Percentiles rank a stretch among this genome's conserved stretches.
Evolutionary conservation across 2,329 filamentous ascomycete genomes (phyloP).

Genomic region (Parascedosporium putredinis): DNA sequence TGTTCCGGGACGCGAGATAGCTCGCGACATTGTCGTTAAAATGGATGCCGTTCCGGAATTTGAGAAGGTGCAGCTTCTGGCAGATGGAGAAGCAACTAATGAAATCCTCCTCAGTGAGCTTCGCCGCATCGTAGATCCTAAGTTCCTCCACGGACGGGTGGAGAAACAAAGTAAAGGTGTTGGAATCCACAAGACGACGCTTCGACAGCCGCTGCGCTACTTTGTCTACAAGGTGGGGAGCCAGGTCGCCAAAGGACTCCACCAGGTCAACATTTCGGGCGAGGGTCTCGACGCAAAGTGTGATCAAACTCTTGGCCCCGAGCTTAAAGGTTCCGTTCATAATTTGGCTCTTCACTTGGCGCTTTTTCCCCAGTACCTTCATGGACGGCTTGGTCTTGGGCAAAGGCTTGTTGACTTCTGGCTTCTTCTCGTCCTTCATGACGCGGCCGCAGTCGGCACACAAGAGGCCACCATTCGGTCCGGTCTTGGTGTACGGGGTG

Average conservation of each 20-base stretch:
- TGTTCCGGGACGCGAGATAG: conserved; percentile 65
- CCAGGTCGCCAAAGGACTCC: conserved; percentile 51
- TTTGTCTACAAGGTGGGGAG: conserved; percentile 43
- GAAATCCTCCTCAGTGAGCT: conserved; percentile 66
- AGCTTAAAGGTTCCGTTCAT: conserved; percentile 61
- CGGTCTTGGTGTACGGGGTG: conserved; percentile 75
- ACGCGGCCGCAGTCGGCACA: conserved; percentile 75
- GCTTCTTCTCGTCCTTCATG: conserved; percentile 50
- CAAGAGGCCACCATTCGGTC: conserved; percentile 74
- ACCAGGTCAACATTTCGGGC: conserved; percentile 53
- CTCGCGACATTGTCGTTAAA: conserved; percentile 79
- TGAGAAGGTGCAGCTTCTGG: conserved; percentile 57
- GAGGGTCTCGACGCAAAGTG: conserved; percentile 51
- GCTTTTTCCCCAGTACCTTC: conserved; percentile 22
- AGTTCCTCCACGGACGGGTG: conserved; percentile 40
- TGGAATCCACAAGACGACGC: conserved; percentile 41
- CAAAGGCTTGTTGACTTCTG: conserved; percentile 17
- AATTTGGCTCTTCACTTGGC: conserved; percentile 62
- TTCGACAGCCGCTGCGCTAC: conserved; percentile 52
- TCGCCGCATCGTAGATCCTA: conserved; percentile 48
- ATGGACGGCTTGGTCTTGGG: conserved; percentile 36
- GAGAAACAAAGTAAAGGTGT: conserved; percentile 47
- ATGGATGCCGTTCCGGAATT: conserved; percentile 77
- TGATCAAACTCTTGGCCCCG: conserved; percentile 59
- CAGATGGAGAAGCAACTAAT: conserved; percentile 70